These are phyloP conservation scores for Trametes cubensis DNA, from an alignment of 768 basidiomycete species.

Conservation along the genomic window DNA sequence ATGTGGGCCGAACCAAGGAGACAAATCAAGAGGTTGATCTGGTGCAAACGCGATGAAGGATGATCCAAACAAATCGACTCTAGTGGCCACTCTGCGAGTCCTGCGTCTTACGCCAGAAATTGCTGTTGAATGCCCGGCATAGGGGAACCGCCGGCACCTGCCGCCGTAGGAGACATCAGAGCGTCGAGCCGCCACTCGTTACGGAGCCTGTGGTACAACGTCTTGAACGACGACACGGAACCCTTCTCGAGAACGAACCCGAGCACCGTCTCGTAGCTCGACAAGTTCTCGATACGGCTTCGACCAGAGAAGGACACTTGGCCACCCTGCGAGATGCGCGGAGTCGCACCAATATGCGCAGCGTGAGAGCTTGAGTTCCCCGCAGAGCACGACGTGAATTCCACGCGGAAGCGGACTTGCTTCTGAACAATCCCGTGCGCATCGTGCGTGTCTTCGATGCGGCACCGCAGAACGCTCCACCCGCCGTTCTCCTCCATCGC, in stretches of 20 bases:
- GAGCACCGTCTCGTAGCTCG: constrained; percentile 61
- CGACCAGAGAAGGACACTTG: constrained; percentile 30
- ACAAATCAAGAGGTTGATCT: background rate
- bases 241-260: constrained; percentile 90
- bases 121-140: constrained; percentile 30
- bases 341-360: constrained; percentile 25
- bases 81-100: no score
- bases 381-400: constrained; percentile 50
- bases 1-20: background rate
- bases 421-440: constrained; percentile 55
- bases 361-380: constrained; percentile 1
- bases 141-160: constrained; percentile 7
- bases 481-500: constrained; percentile 53
- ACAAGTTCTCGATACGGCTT: constrained; percentile 31
- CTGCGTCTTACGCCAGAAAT: constrained; percentile 22
- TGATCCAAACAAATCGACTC: no score
- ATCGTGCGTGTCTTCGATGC: constrained; percentile 52
- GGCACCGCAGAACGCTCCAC: constrained; percentile 51
- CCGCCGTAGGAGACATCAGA: constrained; percentile 29
- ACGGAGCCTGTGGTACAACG: constrained; percentile 70
- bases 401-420: constrained; percentile 81
- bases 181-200: constrained; percentile 62
- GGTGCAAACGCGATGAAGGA: no score
- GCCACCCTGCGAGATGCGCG: constrained; percentile 30
- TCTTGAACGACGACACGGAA: constrained; percentile 82